Evolutionary conservation across 2,329 filamentous ascomycete species (phyloP), one percentile per base, ranked within the genome.

Genomic region (Catunica adiposa): DNA sequence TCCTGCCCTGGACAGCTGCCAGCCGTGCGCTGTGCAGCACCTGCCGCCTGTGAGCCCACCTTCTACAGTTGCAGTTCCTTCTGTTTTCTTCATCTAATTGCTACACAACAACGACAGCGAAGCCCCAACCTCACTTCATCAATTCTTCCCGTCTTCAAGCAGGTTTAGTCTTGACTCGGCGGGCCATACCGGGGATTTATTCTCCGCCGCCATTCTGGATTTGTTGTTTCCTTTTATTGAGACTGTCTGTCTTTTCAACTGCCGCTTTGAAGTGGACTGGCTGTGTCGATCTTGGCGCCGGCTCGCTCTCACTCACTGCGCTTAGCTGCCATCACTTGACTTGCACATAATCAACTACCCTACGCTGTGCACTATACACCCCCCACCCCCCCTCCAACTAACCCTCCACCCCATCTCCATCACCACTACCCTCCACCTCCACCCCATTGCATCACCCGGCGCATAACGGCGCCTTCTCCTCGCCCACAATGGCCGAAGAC

Each of bases 401-500:
- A n/a, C 40, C 15, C 15, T n/a, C 40, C 15, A 44, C 40, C 20
- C 15, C 40, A 22, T 44, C 40, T 44, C n/a, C n/a, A 22, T 11
- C 42, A 11, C 20, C 40, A 46, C n/a, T 22, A 26, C 53, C 8
- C 9, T 15, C 26, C 9, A 34, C 15, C 40, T 37, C 20, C 17
- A 14, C 15, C 25, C 11, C 51, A 37, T 53, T 23, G 17, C 26
- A 51, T 51, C 46, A 4, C 20, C 14, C 15, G 17, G 15, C 40
- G 8, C 25, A 15, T 25, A 8, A 11, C 40, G 40, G 40, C 40
- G 37, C 40, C 40, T 44, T 25, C 31, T 38, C 54, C 56, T 20
- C 34, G 25, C 26, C 52, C 48, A 23, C 44, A 37, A 58, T 58
- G 56, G 53, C 56, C n/a, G 56, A 58, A 44, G 56, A 58, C 48